Conservation (phyloP, 371 early-diverging fungal genomes). For the Nematocida parisii region DNA sequence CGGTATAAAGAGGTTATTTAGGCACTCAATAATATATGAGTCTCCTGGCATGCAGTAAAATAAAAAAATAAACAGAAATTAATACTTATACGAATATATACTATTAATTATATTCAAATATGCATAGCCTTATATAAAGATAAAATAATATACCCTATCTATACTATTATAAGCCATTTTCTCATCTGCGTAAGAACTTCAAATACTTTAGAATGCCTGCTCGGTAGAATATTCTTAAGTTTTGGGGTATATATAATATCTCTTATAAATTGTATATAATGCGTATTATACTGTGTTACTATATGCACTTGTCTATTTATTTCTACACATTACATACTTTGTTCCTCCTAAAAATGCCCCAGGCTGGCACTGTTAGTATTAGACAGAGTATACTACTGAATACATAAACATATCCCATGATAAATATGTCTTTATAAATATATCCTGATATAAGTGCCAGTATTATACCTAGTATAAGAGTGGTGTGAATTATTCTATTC, state of each 20-base stretch:
- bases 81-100: too few species aligned
- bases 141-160: neutral
- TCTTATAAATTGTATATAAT: too few species aligned
- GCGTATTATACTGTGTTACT: too few species aligned
- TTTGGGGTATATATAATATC: too few species aligned
- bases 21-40: slow-evolving; percentile 44
- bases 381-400: slow-evolving; percentile 39
- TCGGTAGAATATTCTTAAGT: too few species aligned
- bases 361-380: slow-evolving; percentile 66
- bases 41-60: slow-evolving; percentile 38
- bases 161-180: too few species aligned
- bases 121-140: neutral
- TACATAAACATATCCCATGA: slow-evolving; percentile 59
- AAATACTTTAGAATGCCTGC: too few species aligned
- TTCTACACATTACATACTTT: slow-evolving; percentile 58
- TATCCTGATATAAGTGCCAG: slow-evolving; percentile 61
- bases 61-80: too few species aligned
- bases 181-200: too few species aligned
- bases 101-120: slow-evolving; percentile 5
- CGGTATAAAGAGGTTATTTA: neutral
- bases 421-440: slow-evolving; percentile 58
- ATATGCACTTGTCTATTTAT: too few species aligned
- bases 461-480: slow-evolving; percentile 63
- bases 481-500: slow-evolving; percentile 57
- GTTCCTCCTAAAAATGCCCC: slow-evolving; percentile 68